Base-by-base conservation (phyloP, 148 eudicot species). In the Rhododendron kiyosumense region DNA sequence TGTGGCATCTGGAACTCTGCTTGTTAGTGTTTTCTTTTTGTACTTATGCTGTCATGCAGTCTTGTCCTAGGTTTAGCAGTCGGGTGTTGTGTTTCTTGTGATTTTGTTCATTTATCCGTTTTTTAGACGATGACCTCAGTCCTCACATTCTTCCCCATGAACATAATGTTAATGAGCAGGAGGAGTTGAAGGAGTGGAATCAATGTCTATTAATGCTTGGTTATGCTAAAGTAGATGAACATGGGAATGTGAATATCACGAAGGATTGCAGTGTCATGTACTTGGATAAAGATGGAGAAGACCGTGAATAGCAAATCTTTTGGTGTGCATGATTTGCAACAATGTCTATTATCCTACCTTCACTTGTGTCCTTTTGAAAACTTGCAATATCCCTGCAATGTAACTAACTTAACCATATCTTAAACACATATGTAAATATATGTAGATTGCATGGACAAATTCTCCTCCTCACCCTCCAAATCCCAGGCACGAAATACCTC, bases 121-220 rank as follows among this genome's bases (percentile, higher is more conserved):
- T 83, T 34, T 61, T 86, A 61, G 22, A 54, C 54, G 45, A 73
- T 54, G 54, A 49, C 54, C 63, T 15, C 48, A 65, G 3, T 32
- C 24, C 63, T 77, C 71, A 24, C 71, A 24, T 54, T 84, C 4
- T 54, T 2, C 26, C 12, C 24, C 10, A n/a, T 61, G 34, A 38
- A 84, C 26, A 63, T 61, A 41, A 41, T 41, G 43, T 74, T 32
- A 57, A 28, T 89, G 84, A 52, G 4, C 84, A 97, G 99, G 99
- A 94, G 90, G 99, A 97, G 87, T 73, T 95, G 88, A 94, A 95
- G 92, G 99, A 97, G 88, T 97, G 98, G 98, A 98, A 97, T 86
- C 98, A 97, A 82, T 97, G 99, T 88, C 91, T 97, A 78, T 91
- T 91, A 88, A 94, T 94, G 98, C 99, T 95, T 49, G 98, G 98